A percentile compares a stretch with the other conserved stretches of the same genome.
Evolutionary conservation across 768 basidiomycete species (phyloP).

Genomic region (Candolleomyces aberdarensis): DNA sequence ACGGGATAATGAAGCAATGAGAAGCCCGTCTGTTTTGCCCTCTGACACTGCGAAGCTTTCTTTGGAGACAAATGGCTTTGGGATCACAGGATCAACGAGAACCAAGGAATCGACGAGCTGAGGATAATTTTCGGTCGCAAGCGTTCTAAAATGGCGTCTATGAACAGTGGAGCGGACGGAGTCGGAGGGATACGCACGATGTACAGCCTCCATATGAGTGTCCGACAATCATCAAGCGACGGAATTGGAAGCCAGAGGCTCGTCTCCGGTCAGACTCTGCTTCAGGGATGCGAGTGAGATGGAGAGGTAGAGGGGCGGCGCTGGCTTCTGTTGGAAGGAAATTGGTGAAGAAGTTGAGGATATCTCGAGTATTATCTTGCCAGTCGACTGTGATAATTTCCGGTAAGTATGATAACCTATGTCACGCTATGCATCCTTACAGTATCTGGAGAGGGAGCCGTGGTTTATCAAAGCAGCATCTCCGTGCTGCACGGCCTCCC

Average conservation of each 20-base stretch:
- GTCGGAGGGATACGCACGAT: constrained; percentile 43
- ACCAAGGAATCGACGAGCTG: constrained; percentile 67
- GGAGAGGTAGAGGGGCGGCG: constrained; percentile 41
- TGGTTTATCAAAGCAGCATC: constrained; percentile 82
- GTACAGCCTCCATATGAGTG: constrained; percentile 86
- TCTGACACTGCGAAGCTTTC: constrained; percentile 5
- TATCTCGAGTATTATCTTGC: constrained; percentile 74
- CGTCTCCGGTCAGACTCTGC: constrained; percentile 40
- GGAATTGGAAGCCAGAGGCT: constrained; percentile 43
- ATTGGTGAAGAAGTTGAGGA: constrained; percentile 67
- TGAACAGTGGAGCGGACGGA: not conserved
- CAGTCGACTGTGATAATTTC: constrained; percentile 58
- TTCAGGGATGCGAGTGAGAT: constrained; percentile 47
- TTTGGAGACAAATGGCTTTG: constrained; percentile 21
- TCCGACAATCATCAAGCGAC: constrained; percentile 67
- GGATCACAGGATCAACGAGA: constrained; percentile 77
- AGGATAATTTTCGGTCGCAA: constrained; percentile 62
- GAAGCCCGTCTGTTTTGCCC: constrained; percentile 19
- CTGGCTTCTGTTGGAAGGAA: constrained; percentile 53
- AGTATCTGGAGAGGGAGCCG: constrained; percentile 28
- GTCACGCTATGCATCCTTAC: not conserved
- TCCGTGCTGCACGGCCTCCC: constrained; percentile 84
- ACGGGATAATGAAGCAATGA: constrained; percentile 50
- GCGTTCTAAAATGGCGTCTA: constrained; percentile 37
- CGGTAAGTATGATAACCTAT: not conserved